Evolutionary conservation across 2,329 filamentous ascomycete genomes (phyloP).

Genomic region (Aspergillus quadricinctus): DNA sequence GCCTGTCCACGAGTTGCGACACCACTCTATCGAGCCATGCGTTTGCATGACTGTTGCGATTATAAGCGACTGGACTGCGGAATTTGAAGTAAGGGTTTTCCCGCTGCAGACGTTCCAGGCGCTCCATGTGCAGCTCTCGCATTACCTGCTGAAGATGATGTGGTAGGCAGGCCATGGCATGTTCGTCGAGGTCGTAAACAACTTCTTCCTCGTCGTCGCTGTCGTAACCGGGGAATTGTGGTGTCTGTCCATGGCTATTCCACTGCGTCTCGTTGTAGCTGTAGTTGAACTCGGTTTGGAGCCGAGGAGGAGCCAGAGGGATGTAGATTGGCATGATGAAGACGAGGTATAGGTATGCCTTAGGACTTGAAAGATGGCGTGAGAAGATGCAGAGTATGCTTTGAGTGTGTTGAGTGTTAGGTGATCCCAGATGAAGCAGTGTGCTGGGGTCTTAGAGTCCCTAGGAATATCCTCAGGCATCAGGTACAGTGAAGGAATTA

Average conservation of each 20-base stretch:
- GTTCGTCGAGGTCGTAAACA: slow-evolving; percentile 22
- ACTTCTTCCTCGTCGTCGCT: slow-evolving; percentile 26
- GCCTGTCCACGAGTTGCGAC: slow-evolving; percentile 4
- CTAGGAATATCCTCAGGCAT: neutral
- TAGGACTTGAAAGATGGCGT: neutral
- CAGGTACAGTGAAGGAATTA: neutral
- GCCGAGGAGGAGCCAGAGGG: neutral
- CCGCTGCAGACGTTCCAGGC: slow-evolving; percentile 11
- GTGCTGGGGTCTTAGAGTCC: neutral
- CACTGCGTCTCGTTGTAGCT: neutral
- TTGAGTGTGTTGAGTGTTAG: neutral
- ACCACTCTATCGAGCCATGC: slow-evolving; percentile 15
- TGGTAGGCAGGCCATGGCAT: slow-evolving; percentile 23
- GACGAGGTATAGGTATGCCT: neutral
- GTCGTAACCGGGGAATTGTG: slow-evolving; percentile 2
- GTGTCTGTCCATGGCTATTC: neutral
- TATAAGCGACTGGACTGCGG: neutral
- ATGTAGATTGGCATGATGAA: neutral
- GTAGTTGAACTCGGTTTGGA: neutral
- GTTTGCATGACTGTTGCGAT: slow-evolving; percentile 1
- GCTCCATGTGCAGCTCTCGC: slow-evolving; percentile 24
- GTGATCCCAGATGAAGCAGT: neutral
- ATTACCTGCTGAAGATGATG: slow-evolving; percentile 22
- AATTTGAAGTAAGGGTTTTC: slow-evolving; percentile 11
- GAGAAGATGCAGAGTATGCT: neutral